These are phyloP conservation scores for Acacia crassicarpa DNA, from an alignment of 306 rosid genomes.

Conservation along the genomic window DNA sequence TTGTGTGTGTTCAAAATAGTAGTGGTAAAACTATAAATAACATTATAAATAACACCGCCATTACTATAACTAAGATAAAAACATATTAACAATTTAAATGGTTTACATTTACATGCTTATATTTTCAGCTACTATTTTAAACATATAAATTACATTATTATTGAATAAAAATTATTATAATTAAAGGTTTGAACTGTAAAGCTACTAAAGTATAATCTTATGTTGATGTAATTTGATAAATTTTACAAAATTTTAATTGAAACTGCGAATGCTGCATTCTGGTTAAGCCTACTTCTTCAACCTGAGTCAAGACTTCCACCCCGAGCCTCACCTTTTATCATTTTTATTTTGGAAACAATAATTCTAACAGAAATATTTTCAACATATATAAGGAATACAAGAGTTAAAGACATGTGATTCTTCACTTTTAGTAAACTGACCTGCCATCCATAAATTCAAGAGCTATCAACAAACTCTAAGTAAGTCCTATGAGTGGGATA, in stretches of 20 bases:
- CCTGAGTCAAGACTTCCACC: neutral
- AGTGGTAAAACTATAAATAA: too few relatives aligned
- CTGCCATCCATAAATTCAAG: slow-evolving; percentile 73
- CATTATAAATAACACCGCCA: neutral
- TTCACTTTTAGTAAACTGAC: slow-evolving; percentile 45
- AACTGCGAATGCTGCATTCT: neutral
- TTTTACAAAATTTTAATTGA: neutral
- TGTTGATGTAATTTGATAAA: neutral
- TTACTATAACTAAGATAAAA: neutral
- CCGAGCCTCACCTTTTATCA: neutral
- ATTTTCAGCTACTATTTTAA: neutral
- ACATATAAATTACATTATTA: neutral
- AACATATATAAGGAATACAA: neutral
- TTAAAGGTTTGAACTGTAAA: neutral
- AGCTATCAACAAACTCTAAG: slow-evolving; percentile 79
- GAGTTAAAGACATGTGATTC: neutral
- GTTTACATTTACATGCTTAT: neutral
- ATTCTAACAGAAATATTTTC: neutral
- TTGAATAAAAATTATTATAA: neutral
- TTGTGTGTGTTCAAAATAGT: too few relatives aligned
- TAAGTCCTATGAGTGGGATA: slow-evolving; percentile 92
- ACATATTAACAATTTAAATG: neutral
- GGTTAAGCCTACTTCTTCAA: neutral
- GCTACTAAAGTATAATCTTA: neutral
- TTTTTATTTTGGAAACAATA: neutral